These are phyloP conservation scores for Pichia eremophila DNA, from an alignment of 805 yeast genomes.

Conservation along the genomic window DNA sequence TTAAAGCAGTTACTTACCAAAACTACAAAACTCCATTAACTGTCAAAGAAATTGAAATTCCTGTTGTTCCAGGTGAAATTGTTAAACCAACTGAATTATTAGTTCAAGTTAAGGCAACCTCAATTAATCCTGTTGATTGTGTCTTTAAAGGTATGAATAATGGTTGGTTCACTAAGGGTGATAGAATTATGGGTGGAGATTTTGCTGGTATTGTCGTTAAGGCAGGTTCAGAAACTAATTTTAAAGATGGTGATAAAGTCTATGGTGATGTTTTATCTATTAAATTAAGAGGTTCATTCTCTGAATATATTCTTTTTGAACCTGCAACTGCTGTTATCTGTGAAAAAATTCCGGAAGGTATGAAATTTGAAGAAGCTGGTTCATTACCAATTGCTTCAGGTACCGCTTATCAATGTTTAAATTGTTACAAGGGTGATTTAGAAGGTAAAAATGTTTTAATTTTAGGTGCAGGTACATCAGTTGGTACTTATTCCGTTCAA, in stretches of 20 bases:
- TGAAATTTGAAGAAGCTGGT: conserved; percentile 50
- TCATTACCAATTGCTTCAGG: conserved; percentile 43
- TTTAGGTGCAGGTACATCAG: conserved; percentile 68
- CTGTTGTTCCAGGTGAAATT: conserved; percentile 1
- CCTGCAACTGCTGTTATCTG: conserved; percentile 12
- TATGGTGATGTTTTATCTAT: conserved; percentile 9
- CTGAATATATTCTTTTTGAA: conserved; percentile 36
- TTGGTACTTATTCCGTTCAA: conserved; percentile 49
- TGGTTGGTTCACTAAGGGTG: conserved; percentile 3
- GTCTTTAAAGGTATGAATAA: conserved; percentile 5
- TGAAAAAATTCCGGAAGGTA: conserved; percentile 35
- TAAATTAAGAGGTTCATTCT: conserved; percentile 29
- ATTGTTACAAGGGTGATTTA: conserved; percentile 6
- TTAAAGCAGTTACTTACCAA: conserved; percentile 12
- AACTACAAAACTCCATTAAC: conserved; percentile 7
- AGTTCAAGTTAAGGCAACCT: conserved; percentile 12
- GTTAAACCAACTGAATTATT: conserved; percentile 12
- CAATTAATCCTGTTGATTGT: conserved; percentile 18
- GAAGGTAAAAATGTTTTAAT: conserved; percentile 42
- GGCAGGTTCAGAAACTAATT: conserved; percentile 14
- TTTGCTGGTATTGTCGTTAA: conserved; percentile 16
- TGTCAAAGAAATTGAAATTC: conserved; percentile 2
- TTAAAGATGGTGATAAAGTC: conserved; percentile 15
- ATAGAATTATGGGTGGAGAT: conserved; percentile 16
- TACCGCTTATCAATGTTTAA: conserved; percentile 25